Base-by-base conservation (phyloP, 2,329 filamentous ascomycete species). In the Pseudohalonectria lignicola region DNA sequence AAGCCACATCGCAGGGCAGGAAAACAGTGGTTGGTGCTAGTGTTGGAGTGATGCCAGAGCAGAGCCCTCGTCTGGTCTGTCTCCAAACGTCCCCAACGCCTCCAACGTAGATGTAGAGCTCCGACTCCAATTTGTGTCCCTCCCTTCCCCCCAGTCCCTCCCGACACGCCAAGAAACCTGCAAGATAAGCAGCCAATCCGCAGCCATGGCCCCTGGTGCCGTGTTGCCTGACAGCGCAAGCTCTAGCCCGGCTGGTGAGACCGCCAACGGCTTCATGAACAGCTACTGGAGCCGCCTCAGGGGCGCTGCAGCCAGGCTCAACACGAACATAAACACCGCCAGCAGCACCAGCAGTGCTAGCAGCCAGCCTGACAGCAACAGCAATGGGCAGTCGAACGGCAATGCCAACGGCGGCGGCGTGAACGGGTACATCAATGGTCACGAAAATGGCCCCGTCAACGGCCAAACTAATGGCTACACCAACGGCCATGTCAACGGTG, bases 121-220 rank as follows among this genome's bases (percentile, higher is more conserved):
- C 23, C 23, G 8, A 26, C 23, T 8, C 23, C 23, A 26, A 26
- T 12, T 26, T 26, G n/a, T n/a, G n/a, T n/a, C n/a, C 9, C 30
- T 34, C 19, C 12, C 19, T 13, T 12, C 7, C 23, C 7, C 23
- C 23, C 23, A 7, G 12, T 7, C 7, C 12, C 23, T 26, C 10
- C 31, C 12, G 12, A 23, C 5, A 11, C 35, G 34, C 34, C 43
- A 32, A 41, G 36, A 37, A 35, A 18, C n/a, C 37, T 34, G 25
- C 30, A 33, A 43, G 31, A 15, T 31, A 36, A 33, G 18, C 17
- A 34, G 16, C 12, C 31, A 13, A 19, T 13, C 31, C 19, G 13
- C 37, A 31, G 38, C 40, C 26, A 54, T 54, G 51, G 45, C 51
- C 31, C 52, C 52, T 42, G 53, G 52, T 23, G 52, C 51, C 40